Evolutionary conservation across 805 yeast species (phyloP), one percentile per base, ranked within the genome.

Genomic region (Candida ovalis): DNA sequence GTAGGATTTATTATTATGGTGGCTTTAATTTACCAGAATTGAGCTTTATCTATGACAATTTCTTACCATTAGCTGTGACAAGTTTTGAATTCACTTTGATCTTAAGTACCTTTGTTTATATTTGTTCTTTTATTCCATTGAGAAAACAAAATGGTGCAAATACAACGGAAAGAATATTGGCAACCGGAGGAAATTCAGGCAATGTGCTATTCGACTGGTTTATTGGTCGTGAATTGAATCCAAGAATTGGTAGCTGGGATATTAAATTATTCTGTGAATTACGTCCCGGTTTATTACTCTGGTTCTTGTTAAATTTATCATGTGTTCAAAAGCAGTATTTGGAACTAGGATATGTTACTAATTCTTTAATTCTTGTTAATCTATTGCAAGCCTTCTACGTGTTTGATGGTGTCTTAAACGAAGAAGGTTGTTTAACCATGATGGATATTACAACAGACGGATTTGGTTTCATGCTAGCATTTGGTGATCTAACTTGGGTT

Each of bases 361-460:
- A 86, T 64, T 86, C 97, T 0, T 69, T 94, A 70, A 45, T 85
- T 3, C 67, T 92, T 30, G 83, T 90, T 18, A 81, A 80, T 46
- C 28, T 76, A 1, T 69, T 92, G 53, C 96, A 94, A 67, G 78
- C 84, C 1, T 83, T 84, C 60, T 94, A 94, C 63, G 84, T 91
- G 17, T 72, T 91, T 60, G 99, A 94, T 63, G 97, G 97, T 43
- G 95, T 92, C 0, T 71, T 88, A 55, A 89, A 90, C 65, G 98
- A 94, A 66, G 88, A 82, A 60, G 97, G 97, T 5, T 78, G 84
- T 12, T 72, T 94, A 50, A 82, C 94, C 6, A 94, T 94, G 97
- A 92, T 94, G 78, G 99, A 94, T 66, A 82, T 91, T 43, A 86
- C 95, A 6, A 88, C 96, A 10, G 99, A 94, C 69, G 99, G 99